Conservation (phyloP, 2,329 filamentous ascomycete species). For the Hymenoscyphus infarciens region DNA sequence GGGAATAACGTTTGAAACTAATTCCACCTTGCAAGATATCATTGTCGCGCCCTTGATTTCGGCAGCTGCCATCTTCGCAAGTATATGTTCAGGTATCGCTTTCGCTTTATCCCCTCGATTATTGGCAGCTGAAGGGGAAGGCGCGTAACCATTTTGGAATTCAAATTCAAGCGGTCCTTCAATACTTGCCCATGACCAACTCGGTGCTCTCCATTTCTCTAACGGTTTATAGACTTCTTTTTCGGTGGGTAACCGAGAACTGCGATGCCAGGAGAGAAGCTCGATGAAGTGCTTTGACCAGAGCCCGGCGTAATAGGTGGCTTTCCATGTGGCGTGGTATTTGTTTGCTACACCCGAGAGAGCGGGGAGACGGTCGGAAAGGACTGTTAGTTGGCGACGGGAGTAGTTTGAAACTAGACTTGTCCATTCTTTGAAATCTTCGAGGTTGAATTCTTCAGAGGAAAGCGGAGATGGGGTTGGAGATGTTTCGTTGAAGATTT, state of each 20-base stretch:
- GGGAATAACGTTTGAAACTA: background rate
- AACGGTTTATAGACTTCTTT: background rate
- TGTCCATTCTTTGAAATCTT: constrained; percentile 14
- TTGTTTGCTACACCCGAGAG: constrained; percentile 17
- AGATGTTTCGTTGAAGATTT: constrained; percentile 3
- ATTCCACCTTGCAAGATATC: background rate
- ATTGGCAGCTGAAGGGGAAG: background rate
- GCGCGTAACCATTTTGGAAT: constrained; percentile 7
- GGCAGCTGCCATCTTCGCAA: background rate
- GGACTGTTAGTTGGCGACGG: constrained; percentile 12
- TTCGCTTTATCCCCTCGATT: background rate
- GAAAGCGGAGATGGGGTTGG: background rate
- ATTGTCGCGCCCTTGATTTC: background rate
- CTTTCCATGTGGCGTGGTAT: constrained; percentile 15
- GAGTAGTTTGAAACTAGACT: constrained; percentile 19
- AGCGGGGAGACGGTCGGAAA: constrained; percentile 18
- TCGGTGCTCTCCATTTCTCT: background rate
- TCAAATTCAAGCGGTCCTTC: constrained; percentile 9
- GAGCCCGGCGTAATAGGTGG: constrained; percentile 16
- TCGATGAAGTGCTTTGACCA: constrained; percentile 18
- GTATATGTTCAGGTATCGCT: background rate
- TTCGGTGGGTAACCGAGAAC: background rate
- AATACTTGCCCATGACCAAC: constrained; percentile 13
- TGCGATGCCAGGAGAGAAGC: constrained; percentile 12
- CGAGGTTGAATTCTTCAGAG: background rate